Base-by-base conservation (phyloP, 345 rosid genomes). In the Lagerstroemia speciosa region DNA sequence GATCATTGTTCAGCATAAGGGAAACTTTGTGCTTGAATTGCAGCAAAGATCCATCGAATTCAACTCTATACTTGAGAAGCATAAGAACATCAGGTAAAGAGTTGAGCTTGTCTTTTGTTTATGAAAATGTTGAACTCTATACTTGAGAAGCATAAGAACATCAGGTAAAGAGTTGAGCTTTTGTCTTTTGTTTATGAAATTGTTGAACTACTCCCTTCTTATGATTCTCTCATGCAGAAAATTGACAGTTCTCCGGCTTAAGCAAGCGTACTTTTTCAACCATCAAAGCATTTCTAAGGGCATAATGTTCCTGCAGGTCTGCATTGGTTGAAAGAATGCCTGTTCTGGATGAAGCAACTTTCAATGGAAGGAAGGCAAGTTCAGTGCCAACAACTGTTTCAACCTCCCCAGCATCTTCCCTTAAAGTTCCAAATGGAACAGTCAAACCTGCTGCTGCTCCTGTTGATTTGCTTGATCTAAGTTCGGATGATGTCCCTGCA, bases 21-120 rank as follows among this genome's bases (percentile, higher is more conserved):
- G 92, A 63, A 90, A 84, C 80, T 82, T 95, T 83, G 89, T 88
- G 79, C 99, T 95, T 75, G 99, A 95, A 79, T 85, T 92, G 89
- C 99, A 95, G 90, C 99, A 95, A 73, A 86, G 99, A 78, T 91
- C 98, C 64, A 84, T 91, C 15, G 99, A 94, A 73, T 94, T 91
- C 77, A 88, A 83, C 74, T 86, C 93, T 72, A 83, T 93, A 78
- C 81, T 93, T 66, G 92, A 82, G 83, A 93, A 85, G 89, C 98
- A 93, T 79, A 85, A 74, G 76, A 85, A 81, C 73, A 89, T 53
- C 27, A 9, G 30, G 46, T 41, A 41, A 41, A 41, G 0, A 4
- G 46, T 41, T 41, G 46, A 14, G 14, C 10, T 9, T 41, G 9
- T 41, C 46, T 14, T 7, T 16, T 9, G 0, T 41, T 9, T 41